Conservation (phyloP, 495 filamentous ascomycete species). For the Neurospora africana region DNA sequence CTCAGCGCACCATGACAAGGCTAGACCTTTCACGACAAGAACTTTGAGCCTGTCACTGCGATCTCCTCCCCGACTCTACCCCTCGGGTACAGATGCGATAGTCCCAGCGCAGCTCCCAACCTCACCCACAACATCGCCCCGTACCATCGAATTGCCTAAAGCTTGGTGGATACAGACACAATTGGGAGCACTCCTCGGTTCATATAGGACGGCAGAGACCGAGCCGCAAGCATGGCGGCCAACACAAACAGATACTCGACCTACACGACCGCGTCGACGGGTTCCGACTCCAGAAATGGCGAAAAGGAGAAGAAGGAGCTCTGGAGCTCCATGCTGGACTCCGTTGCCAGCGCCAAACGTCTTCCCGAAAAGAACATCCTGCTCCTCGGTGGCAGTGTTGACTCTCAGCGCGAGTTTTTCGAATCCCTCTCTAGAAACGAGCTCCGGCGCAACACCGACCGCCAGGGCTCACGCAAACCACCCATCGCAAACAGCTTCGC, state of each 20-base stretch:
- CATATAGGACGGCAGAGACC: background rate
- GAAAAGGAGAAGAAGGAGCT: slow-evolving; percentile 75
- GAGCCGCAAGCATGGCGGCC: slow-evolving; percentile 34
- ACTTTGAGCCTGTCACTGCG: background rate
- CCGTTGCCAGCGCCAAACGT: slow-evolving; percentile 79
- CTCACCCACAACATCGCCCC: slow-evolving; percentile 1
- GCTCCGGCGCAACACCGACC: slow-evolving; percentile 43
- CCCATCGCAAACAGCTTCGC: slow-evolving; percentile 90
- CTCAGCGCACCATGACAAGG: background rate
- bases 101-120: background rate
- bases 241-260: slow-evolving; percentile 46
- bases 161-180: background rate
- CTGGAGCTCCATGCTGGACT: slow-evolving; percentile 89
- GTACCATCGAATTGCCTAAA: background rate
- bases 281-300: slow-evolving; percentile 46
- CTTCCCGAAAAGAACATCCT: slow-evolving; percentile 88
- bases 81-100: slow-evolving; percentile 9
- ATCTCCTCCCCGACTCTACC: background rate
- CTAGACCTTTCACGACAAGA: background rate
- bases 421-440: slow-evolving; percentile 63
- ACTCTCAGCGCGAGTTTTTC: slow-evolving; percentile 82
- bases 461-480: slow-evolving; percentile 54
- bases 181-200: background rate
- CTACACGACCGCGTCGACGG: slow-evolving; percentile 38
- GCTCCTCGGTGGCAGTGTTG: slow-evolving; percentile 78